Evolutionary conservation across 805 yeast genomes (phyloP), one percentile per base, ranked within the genome.

Genomic region (Clavispora asparagi): DNA sequence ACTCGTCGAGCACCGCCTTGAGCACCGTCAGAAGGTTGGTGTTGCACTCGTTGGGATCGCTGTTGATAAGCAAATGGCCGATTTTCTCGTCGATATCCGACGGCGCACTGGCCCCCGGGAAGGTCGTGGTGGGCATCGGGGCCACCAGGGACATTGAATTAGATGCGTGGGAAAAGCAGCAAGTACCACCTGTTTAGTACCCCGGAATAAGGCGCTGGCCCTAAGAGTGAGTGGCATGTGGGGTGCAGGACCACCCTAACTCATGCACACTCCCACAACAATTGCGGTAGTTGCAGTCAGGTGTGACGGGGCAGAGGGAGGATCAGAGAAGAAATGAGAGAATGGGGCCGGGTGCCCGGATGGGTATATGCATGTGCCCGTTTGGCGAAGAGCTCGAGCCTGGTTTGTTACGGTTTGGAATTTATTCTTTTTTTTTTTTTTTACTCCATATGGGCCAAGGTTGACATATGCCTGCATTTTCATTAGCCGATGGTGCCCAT

Each of bases 41-140:
- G 54, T 71, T 71, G 49, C 73, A 67, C 49, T 64, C 77, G 6
- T 50, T 48, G 9, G 73, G 54, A 45, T 71, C 77, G 46, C 74
- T 68, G 33, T 63, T 64, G 41, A 70, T 56, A 11, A 71, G 55
- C 13, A 60, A 46, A 12, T 60, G 55, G 11, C 47, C 37, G 6
- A 60, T 33, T n/a, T 47, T 43, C n/a, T 39, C 41, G 25, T 39
- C 31, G 9, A 39, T 33, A 6, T 33, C 37, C 25, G 16, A 11
- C 25, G 37, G 6, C 5, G 3, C 2, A 6, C 7, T 12, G 5
- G 23, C 37, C 37, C 6, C 37, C 5, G 37, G 13, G 25, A 33
- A 33, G 37, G 37, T 33, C n/a, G 37, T 33, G 25, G 37, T 9
- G 13, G 37, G 37, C 25, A 33, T 12, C 13, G 37, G 37, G n/a